Base-by-base conservation (phyloP, 805 yeast genomes). In the Blastobotrys americana region DNA sequence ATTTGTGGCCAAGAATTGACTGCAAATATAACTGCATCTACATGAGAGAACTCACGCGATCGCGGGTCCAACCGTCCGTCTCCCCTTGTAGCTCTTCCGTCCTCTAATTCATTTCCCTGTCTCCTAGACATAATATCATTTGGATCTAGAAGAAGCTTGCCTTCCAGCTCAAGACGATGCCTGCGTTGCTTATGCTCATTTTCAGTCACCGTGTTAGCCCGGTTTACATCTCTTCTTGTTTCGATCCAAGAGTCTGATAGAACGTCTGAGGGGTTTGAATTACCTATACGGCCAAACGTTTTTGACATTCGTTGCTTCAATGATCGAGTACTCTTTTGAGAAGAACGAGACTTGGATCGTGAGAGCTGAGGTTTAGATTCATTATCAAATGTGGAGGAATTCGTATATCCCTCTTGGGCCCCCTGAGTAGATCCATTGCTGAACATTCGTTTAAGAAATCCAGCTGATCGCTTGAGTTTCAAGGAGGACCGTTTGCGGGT, bases 111-210 rank as follows among this genome's bases (percentile, higher is more conserved):
- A 25, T 56, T 53, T 3, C 63, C 63, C 25, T 49, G 52, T 5
- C 56, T 45, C 15, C 21, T 25, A 3, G 33, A 36, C 34, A 49
- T 36, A 17, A 43, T 41, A 2, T 36, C 28, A n/a, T 55, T 51
- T 76, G 33, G 95, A 82, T 59, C 84, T 83, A 50, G 80, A 57
- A 43, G 83, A 71, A 22, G 81, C 61, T 49, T 78, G 75, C 51
- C 85, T 73, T 47, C 83, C 72, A 53, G 74, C 74, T 56, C 76
- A 70, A 36, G 82, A 61, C 16, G 47, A 27, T 41, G 43, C 43
- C 84, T 80, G 52, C 97, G 73, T 13, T 72, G 68, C 43, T 79
- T 81, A 47, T 83, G 78, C 49, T 89, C 96, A 44, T 72, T 73
- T 4, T 77, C 67, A 2, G 83, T 75, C 19, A 86, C 64, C 0